Evolutionary conservation across 352 stramenopile species (phyloP), one percentile per base, ranked within the genome.

Genomic region (Pythium aquatile): DNA sequence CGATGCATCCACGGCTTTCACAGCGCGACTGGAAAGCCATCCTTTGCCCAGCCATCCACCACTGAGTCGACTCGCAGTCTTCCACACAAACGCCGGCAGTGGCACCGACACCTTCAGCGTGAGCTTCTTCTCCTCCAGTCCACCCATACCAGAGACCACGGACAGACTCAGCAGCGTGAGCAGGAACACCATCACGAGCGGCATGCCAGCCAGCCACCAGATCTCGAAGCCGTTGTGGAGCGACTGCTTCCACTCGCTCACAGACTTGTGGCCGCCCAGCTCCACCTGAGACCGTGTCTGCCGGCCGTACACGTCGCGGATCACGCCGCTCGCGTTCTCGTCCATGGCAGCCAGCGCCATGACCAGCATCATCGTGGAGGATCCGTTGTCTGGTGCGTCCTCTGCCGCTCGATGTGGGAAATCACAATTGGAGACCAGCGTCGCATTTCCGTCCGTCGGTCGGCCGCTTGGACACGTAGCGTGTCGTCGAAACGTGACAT

Each of bases 161-260:
- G 82, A 93, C 67, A 93, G 75, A 69, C 80, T 90, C 44, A 93
- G 68, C 51, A 91, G 69, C 60, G 81, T 90, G 42, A 93, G 72
- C 59, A 90, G 59, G 35, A 90, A 89, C 35, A 85, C 80, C 53
- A 93, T 69, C 58, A 75, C 68, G 44, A 93, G 76, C 57, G 84
- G 84, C 84, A 93, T 90, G 35, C 84, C 84, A 5, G 84, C 84
- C 58, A 93, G 77, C 84, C 84, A 93, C 84, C 84, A 93, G 68
- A 93, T 88, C 70, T 93, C 84, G 53, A 93, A 93, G 71, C 84
- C 84, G 61, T 93, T 93, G 76, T 93, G 78, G 61, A 93, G 79
- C 42, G 71, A 77, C 39, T 78, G 69, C 59, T 61, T 53, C 79
- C 57, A 93, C 39, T 65, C 68, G 61, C 66, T 73, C 17, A 66